phyloP scores from a whole-genome alignment of 176 grass and related monocot species.

The Typha latifolia region DNA sequence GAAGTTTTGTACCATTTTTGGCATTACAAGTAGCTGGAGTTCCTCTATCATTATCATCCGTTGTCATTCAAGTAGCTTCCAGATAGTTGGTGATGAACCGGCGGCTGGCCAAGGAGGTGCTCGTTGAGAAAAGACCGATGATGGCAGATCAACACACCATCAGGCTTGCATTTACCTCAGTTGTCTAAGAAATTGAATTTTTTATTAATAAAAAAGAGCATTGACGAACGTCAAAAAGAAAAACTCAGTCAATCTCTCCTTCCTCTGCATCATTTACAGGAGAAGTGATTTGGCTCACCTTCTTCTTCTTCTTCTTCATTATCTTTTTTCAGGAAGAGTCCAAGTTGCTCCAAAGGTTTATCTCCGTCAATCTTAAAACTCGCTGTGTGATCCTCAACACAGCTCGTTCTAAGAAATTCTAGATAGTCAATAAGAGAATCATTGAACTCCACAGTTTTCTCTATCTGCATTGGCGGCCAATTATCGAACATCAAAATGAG shows the following conservation, averaged over 20 bases:
- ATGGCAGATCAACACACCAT: too few species aligned
- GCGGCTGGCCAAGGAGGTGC: too few species aligned
- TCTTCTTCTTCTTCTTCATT: conserved; percentile 63
- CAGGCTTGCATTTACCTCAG: too few species aligned
- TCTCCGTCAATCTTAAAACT: conserved; percentile 38
- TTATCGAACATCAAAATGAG: conserved; percentile 1
- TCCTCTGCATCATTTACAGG: conserved; percentile 46
- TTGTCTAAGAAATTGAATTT: too few species aligned
- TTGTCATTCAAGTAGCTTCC: too few species aligned
- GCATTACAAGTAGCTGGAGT: too few species aligned
- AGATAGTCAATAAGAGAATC: conserved; percentile 61
- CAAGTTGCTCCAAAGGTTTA: conserved; percentile 77
- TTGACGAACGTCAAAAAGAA: too few species aligned
- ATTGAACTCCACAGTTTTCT: conserved; percentile 81
- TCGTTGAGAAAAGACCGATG: too few species aligned
- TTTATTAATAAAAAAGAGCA: too few species aligned
- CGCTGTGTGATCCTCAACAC: conserved; percentile 54
- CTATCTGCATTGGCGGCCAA: conserved; percentile 42
- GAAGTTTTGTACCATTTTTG: too few species aligned
- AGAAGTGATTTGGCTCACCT: conserved; percentile 16
- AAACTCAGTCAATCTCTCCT: conserved; percentile 44
- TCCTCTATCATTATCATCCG: too few species aligned
- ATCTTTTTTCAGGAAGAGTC: conserved; percentile 77
- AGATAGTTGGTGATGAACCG: too few species aligned
- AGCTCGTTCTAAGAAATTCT: conserved; percentile 76